Base-by-base conservation (phyloP, 805 yeast genomes). In the Monosporozyma aerobia region DNA sequence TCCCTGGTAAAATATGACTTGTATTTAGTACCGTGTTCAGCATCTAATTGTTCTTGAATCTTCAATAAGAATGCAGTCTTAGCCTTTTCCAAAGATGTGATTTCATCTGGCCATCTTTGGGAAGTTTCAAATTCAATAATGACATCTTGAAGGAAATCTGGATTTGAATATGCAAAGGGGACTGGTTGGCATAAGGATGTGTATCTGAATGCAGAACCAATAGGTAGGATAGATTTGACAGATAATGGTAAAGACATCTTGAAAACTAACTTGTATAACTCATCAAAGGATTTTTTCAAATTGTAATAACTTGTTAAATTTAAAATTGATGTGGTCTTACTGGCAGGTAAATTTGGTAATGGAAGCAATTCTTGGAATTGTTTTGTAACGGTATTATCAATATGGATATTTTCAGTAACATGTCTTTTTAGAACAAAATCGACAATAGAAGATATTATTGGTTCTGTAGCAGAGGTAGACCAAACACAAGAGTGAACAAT, bases 71-170 rank as follows among this genome's bases (percentile, higher is more conserved):
- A 88, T 7, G 98, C 98, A 33, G 95, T 80, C 64, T 94, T 94
- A 14, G 96, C 85, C 62, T 85, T 83, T 67, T 94, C 98, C 51
- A 90, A 71, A 2, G 97, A 90, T 41, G 76, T 71, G 5, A 89
- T 66, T 65, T 94, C 97, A 68, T 87, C 95, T 2, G 99, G 99
- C 99, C 99, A 94, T 66, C 82, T 82, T n/a, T 80, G 77, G 2
- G 96, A 87, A 3, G 87, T 74, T 70, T 94, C 99, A 67, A 94
- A 88, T 68, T 90, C 96, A 39, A 94, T 65, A 9, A 94, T 76
- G 14, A 84, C 82, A 45, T 87, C 90, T 60, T 85, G 87, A 74
- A 88, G 81, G 63, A 85, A 87, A 62, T 85, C 87, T 4, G 89
- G 90, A 59, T 78, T 82, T 2, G 87, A 76, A 32, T 76, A 74